Percentiles rank a stretch among this genome's conserved stretches.
Conservation (phyloP, 192 early-diverging fungal species). For the Coemansia guatemalensis region DNA sequence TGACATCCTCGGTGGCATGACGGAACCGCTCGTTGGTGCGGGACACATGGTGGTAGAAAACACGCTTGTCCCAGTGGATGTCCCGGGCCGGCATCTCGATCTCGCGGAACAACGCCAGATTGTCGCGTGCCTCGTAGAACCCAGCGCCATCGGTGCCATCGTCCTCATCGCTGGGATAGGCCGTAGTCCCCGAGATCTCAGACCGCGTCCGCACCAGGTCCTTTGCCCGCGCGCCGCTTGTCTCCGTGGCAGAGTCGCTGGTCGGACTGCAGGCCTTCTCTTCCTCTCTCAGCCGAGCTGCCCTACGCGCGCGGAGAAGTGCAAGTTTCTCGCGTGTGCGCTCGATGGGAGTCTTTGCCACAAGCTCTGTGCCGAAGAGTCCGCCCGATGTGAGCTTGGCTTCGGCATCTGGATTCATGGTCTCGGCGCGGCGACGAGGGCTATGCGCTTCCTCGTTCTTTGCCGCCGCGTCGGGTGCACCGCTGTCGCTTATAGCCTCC, state of each 20-base stretch:
- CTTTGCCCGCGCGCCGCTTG: background rate
- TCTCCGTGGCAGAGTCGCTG: background rate
- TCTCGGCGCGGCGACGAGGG: conserved; percentile 22
- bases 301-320: conserved; percentile 29
- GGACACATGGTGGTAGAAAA: conserved; percentile 42
- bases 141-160: conserved; percentile 7
- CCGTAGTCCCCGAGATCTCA: conserved; percentile 16
- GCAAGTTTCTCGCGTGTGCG: conserved; percentile 17
- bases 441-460: conserved; percentile 6
- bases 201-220: conserved; percentile 5
- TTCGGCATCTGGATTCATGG: conserved; percentile 8
- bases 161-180: conserved; percentile 5
- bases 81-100: conserved; percentile 33
- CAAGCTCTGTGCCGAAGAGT: background rate
- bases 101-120: conserved; percentile 41
- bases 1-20: conserved; percentile 13
- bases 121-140: conserved; percentile 33
- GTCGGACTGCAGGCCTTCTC: conserved; percentile 3
- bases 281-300: conserved; percentile 20
- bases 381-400: too few species aligned
- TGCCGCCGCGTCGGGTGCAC: background rate
- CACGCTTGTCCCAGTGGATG: conserved; percentile 50
- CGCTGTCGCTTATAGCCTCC: background rate
- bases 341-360: conserved; percentile 1
- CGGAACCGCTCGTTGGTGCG: conserved; percentile 21